Conservation (phyloP, 495 filamentous ascomycete species). For the Neurospora tetrasperma region DNA sequence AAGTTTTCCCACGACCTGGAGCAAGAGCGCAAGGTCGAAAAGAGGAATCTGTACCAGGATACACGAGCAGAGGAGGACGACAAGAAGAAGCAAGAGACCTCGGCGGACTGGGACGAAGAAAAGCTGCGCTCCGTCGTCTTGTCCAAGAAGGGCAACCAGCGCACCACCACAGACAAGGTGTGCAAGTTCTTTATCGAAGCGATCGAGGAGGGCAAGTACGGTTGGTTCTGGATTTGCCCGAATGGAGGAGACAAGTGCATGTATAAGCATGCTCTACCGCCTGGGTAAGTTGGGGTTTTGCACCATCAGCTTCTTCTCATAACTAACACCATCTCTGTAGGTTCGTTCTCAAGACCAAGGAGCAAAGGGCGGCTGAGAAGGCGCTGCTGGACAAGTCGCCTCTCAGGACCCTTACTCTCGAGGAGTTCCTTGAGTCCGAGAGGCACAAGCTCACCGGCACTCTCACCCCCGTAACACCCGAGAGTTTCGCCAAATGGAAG, state of each 20-base stretch:
- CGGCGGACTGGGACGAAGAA: slow-evolving; percentile 95
- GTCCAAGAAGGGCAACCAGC: slow-evolving; percentile 94
- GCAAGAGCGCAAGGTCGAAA: slow-evolving; percentile 81
- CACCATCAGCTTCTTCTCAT: neutral
- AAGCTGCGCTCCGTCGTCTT: slow-evolving; percentile 83
- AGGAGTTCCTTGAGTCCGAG: slow-evolving; percentile 94
- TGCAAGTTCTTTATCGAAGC: slow-evolving; percentile 99
- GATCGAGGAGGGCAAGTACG: slow-evolving; percentile 96
- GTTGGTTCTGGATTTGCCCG: slow-evolving; percentile 98
- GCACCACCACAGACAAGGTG: slow-evolving; percentile 93
- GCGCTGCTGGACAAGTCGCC: slow-evolving; percentile 96
- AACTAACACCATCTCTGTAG: slow-evolving; percentile 35
- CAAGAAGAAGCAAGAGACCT: slow-evolving; percentile 83
- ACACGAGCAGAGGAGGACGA: slow-evolving; percentile 64
- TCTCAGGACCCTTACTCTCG: slow-evolving; percentile 84
- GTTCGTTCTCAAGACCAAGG: slow-evolving; percentile 95
- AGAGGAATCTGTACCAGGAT: slow-evolving; percentile 88
- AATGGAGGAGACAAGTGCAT: slow-evolving; percentile 97
- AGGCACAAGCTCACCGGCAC: slow-evolving; percentile 84
- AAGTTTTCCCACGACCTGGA: slow-evolving; percentile 93
- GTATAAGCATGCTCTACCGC: slow-evolving; percentile 91
- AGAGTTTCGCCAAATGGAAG: slow-evolving; percentile 94
- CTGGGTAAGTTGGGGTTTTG: slow-evolving; percentile 53
- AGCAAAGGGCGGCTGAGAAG: slow-evolving; percentile 92
- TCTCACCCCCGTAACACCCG: slow-evolving; percentile 84